These are phyloP conservation scores for Myochromella boudieri DNA, from an alignment of 768 basidiomycete genomes.

Conservation along the genomic window DNA sequence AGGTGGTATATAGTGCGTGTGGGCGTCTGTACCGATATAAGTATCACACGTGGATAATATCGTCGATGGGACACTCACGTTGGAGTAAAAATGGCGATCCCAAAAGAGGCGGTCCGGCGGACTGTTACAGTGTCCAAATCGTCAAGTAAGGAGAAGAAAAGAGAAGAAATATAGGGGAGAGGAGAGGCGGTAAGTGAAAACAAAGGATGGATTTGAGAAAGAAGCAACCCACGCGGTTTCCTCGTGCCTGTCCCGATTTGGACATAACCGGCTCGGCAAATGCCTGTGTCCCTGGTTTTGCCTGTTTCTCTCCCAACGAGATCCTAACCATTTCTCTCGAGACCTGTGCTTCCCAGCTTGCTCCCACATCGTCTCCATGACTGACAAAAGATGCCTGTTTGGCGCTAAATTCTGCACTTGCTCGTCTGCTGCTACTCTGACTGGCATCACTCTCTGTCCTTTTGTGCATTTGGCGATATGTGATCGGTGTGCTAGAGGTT, in stretches of 20 bases:
- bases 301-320: slow-evolving; percentile 36
- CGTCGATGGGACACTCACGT: slow-evolving; percentile 23
- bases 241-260: slow-evolving; percentile 39
- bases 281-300: slow-evolving; percentile 12
- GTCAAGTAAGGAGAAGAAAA: slow-evolving; percentile 19
- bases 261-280: slow-evolving; percentile 15
- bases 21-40: slow-evolving; percentile 27
- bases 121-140: slow-evolving; percentile 25
- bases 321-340: slow-evolving; percentile 55
- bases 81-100: slow-evolving; percentile 41
- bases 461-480: slow-evolving; percentile 17
- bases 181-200: slow-evolving; percentile 23
- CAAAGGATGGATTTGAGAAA: slow-evolving; percentile 16
- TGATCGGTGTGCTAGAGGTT: slow-evolving; percentile 9
- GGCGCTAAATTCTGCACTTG: slow-evolving; percentile 60
- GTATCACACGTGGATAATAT: slow-evolving; percentile 14
- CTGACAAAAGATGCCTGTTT: slow-evolving; percentile 39
- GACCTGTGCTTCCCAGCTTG: slow-evolving; percentile 59
- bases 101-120: slow-evolving; percentile 23
- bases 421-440: slow-evolving; percentile 39
- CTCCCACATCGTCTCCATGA: slow-evolving; percentile 29
- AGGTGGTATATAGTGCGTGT: slow-evolving; percentile 33
- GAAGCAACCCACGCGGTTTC: slow-evolving; percentile 37
- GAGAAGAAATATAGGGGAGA: slow-evolving; percentile 28
- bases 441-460: slow-evolving; percentile 33